These are phyloP conservation scores for Escallonia rubra DNA, from an alignment of 129 eudicot genomes.

Conservation along the genomic window DNA sequence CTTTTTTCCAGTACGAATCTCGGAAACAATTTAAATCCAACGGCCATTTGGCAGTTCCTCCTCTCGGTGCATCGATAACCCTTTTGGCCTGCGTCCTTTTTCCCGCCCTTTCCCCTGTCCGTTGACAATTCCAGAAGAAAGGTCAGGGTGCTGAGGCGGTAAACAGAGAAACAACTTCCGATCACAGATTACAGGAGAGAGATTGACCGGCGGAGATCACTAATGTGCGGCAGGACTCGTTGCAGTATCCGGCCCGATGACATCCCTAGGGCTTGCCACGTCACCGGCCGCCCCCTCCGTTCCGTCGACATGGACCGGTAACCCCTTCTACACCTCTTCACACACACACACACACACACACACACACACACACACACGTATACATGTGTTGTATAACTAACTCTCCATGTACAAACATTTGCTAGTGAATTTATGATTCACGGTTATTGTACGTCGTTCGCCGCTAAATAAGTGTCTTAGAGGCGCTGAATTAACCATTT, in stretches of 20 bases:
- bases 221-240: conserved; percentile 83
- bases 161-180: too few relatives aligned
- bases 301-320: conserved; percentile 63
- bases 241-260: conserved; percentile 72
- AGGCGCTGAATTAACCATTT: too few relatives aligned
- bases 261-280: conserved; percentile 61
- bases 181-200: too few relatives aligned
- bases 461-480: too few relatives aligned
- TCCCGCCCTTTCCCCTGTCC: conserved; percentile 26
- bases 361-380: too few relatives aligned
- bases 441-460: too few relatives aligned
- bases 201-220: background rate
- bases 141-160: background rate
- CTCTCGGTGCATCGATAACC: background rate
- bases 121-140: background rate
- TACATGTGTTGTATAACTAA: too few relatives aligned
- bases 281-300: conserved; percentile 57
- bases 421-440: too few relatives aligned
- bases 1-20: too few relatives aligned
- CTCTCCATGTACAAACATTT: too few relatives aligned
- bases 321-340: background rate
- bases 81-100: conserved; percentile 11
- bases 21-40: background rate
- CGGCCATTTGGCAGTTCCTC: conserved; percentile 1
- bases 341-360: too few relatives aligned